Evolutionary conservation across 2,329 filamentous ascomycete species (phyloP), one percentile per base, ranked within the genome.

Genomic region (Falciphora oryzae): DNA sequence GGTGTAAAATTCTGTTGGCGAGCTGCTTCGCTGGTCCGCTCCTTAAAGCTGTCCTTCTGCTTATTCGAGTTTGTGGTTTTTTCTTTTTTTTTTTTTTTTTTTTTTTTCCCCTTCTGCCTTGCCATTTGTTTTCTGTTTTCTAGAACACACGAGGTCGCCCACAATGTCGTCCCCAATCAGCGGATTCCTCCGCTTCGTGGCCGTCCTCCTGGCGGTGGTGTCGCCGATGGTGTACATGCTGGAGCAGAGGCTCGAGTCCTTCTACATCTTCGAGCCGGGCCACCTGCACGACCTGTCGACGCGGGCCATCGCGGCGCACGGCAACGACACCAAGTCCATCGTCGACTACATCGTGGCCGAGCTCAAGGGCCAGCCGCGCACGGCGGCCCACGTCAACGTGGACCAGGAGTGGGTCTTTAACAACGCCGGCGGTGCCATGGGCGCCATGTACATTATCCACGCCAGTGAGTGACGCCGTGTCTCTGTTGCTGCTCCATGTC

Each of bases 381-480:
- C 73, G 74, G 77, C 62, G 70, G 72, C 62, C 66, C 79, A 91
- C 75, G 73, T 94, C 73, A 92, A 90, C 78, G 74, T 85, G 64
- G 79, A 89, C 66, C 86, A 94, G 78, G 89, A 94, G 76, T 96
- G 92, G 92, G 83, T 96, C 59, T 94, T 96, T 72, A 96, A 96
- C 82, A 96, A 96, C 73, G 92, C 92, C 63, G 92, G 92, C 63
- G 92, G 92, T 68, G 92, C 92, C 63, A 96, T 96, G 92, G 92
- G 92, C 65, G 90, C 85, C 72, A 95, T 96, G 92, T 93, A 92
- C 76, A 88, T 96, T 69, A 89, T 96, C 71, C 92, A 96, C 74
- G 91, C 92, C 66, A 93, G 89, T 90, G 76, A 75, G 86, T 81
- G 35, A 50, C 18, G 18, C 18, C 44, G 44, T 16, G 10, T 32